Conservation (phyloP, 768 basidiomycete genomes). For the Leccinum disarticulatum region DNA sequence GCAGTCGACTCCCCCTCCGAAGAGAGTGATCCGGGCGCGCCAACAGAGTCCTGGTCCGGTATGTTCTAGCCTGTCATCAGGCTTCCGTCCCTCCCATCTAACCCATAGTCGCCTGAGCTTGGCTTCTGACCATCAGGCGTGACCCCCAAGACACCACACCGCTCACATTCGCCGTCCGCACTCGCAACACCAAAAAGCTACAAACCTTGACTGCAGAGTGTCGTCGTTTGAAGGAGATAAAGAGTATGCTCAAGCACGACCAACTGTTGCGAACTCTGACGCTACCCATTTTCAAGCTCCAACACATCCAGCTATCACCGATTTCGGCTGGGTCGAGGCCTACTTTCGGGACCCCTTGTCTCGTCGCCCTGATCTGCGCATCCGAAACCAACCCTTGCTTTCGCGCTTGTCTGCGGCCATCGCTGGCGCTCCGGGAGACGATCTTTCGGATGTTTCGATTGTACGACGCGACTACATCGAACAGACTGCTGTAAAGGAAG, state of each 20-base stretch:
- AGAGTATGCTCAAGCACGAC: conserved; percentile 36
- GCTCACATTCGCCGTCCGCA: conserved; percentile 43
- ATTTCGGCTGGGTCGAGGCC: conserved; percentile 21
- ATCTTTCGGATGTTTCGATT: conserved; percentile 52
- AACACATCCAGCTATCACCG: conserved; percentile 1
- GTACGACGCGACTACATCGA: conserved; percentile 69
- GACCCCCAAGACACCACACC: conserved; percentile 41
- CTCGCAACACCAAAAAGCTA: conserved; percentile 46
- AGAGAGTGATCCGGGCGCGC: conserved; percentile 25
- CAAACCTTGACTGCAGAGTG: conserved; percentile 52
- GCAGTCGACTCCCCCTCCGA: conserved; percentile 35
- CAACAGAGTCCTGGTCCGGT: conserved; percentile 42
- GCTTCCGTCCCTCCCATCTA: not conserved
- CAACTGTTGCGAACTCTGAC: not conserved
- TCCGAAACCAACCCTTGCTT: conserved; percentile 46
- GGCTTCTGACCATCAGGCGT: conserved; percentile 50
- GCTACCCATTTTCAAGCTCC: conserved; percentile 10
- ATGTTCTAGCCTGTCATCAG: conserved; percentile 7
- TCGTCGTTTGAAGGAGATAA: conserved; percentile 51
- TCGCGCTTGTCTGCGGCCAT: conserved; percentile 55
- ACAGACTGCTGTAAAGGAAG: conserved; percentile 37
- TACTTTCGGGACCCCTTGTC: conserved; percentile 14
- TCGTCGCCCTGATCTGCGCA: conserved; percentile 48
- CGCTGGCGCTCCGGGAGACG: conserved; percentile 65
- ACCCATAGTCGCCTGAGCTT: conserved; percentile 37